Evolutionary conservation across 805 yeast species (phyloP).

Genomic region (Candida nanaspora): DNA sequence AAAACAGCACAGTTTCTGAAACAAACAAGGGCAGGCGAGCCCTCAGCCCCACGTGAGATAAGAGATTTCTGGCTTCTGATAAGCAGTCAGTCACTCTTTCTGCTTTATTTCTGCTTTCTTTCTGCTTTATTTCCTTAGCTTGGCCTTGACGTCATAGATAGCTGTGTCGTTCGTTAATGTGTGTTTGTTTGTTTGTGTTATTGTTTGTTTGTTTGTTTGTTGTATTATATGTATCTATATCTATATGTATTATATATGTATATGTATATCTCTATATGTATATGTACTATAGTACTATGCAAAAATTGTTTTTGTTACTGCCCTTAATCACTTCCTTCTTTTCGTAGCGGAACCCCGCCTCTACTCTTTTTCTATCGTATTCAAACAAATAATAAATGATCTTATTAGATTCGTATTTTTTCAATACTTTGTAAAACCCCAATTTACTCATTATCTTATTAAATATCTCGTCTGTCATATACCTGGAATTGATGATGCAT

Average conservation of each 20-base stretch:
- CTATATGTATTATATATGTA: too few species aligned
- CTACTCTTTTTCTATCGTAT: conserved; percentile 18
- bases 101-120: too few species aligned
- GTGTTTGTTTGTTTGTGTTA: too few species aligned
- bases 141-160: too few species aligned
- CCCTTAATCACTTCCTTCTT: conserved; percentile 55
- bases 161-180: too few species aligned
- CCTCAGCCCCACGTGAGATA: not conserved
- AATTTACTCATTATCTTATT: conserved; percentile 41
- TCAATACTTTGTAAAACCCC: conserved; percentile 49
- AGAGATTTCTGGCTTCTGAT: too few species aligned
- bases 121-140: too few species aligned
- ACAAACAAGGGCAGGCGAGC: too few species aligned
- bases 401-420: conserved; percentile 57
- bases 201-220: too few species aligned
- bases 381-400: conserved; percentile 70
- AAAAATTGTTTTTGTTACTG: conserved; percentile 60
- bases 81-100: too few species aligned
- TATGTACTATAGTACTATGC: conserved; percentile 30
- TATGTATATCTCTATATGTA: not conserved
- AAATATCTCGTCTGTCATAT: conserved; percentile 43
- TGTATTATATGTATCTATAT: too few species aligned
- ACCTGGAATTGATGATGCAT: conserved; percentile 77
- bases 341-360: conserved; percentile 11
- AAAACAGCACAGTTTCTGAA: too few species aligned